A percentile compares a stretch with the other conserved stretches of the same genome.
Evolutionary conservation across 176 grass and related monocot genomes (phyloP).

Genomic region (Calamus simplicifolius): DNA sequence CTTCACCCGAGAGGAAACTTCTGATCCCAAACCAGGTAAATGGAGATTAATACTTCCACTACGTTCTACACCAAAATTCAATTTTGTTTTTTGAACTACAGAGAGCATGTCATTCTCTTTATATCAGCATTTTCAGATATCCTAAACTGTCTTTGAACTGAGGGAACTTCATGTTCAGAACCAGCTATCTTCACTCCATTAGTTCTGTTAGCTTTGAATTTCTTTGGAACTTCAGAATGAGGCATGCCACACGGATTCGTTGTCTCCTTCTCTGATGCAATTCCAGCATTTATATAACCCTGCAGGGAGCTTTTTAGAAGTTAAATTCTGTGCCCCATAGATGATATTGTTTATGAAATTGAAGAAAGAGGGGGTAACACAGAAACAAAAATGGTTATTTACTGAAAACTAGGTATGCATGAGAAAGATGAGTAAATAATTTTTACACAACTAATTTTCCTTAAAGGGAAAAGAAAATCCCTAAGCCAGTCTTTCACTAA

Average conservation of each 20-base stretch:
- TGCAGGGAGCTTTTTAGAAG: slow-evolving; percentile 28
- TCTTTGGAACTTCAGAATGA: slow-evolving; percentile 35
- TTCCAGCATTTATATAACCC: slow-evolving; percentile 98
- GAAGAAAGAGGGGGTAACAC: no score
- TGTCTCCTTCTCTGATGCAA: slow-evolving; percentile 43
- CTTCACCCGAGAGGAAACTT: slow-evolving; percentile 16
- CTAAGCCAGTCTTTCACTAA: no score
- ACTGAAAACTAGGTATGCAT: no score
- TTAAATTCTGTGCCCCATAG: not conserved
- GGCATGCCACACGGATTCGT: slow-evolving; percentile 2
- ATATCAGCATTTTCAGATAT: slow-evolving; percentile 14
- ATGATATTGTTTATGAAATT: no score
- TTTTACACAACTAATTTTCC: no score
- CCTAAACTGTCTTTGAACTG: slow-evolving; percentile 23
- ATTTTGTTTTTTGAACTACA: slow-evolving; percentile 15
- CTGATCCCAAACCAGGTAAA: slow-evolving; percentile 10
- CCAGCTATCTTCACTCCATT: slow-evolving; percentile 20
- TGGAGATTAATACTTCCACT: slow-evolving; percentile 18
- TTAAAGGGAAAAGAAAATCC: no score
- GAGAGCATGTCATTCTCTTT: slow-evolving; percentile 9
- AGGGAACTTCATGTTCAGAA: slow-evolving; percentile 26
- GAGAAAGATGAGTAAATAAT: no score
- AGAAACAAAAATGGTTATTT: no score
- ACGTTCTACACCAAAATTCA: slow-evolving; percentile 23
- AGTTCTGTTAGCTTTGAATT: slow-evolving; percentile 30